Evolutionary conservation across 441 rosid genomes (phyloP).

Genomic region (Eruca vesicaria): DNA sequence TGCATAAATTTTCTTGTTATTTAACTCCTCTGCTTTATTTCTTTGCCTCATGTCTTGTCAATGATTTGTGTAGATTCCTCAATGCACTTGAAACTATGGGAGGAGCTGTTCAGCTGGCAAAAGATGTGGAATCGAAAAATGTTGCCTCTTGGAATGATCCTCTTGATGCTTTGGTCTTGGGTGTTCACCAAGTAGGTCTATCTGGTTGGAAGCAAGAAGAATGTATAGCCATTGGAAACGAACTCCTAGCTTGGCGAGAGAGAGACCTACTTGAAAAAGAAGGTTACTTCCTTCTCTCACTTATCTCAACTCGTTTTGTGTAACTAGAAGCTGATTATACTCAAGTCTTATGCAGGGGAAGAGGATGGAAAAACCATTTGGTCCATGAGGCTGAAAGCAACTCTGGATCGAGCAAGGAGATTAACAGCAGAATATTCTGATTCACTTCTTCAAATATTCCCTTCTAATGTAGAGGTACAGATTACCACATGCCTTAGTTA

Average conservation of each 20-base stretch:
- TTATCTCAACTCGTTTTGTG: slow-evolving; percentile 1
- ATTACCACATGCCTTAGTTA: slow-evolving; percentile 9
- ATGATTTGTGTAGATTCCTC: slow-evolving; percentile 57
- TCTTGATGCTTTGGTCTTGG: slow-evolving; percentile 66
- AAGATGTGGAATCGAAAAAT: slow-evolving; percentile 56
- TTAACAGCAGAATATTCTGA: slow-evolving; percentile 94
- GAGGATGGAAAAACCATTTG: slow-evolving; percentile 90
- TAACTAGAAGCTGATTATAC: not conserved
- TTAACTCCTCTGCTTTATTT: not conserved
- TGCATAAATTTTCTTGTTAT: not conserved
- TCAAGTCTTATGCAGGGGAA: slow-evolving; percentile 46
- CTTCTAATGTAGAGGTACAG: slow-evolving; percentile 83
- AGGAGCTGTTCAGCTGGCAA: slow-evolving; percentile 77
- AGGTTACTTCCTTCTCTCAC: slow-evolving; percentile 48
- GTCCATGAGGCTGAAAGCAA: slow-evolving; percentile 93
- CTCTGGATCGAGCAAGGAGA: slow-evolving; percentile 93
- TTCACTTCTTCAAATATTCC: slow-evolving; percentile 79
- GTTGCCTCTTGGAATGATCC: slow-evolving; percentile 74
- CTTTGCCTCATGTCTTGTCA: no score
- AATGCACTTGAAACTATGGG: slow-evolving; percentile 76
- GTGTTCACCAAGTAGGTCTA: slow-evolving; percentile 77
- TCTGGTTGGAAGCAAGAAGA: slow-evolving; percentile 96
- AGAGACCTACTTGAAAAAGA: slow-evolving; percentile 71
- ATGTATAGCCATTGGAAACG: slow-evolving; percentile 78
- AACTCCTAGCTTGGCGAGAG: slow-evolving; percentile 84